Evolutionary conservation across 2,329 filamentous ascomycete genomes (phyloP).

Genomic region (Exophiala sp.): DNA sequence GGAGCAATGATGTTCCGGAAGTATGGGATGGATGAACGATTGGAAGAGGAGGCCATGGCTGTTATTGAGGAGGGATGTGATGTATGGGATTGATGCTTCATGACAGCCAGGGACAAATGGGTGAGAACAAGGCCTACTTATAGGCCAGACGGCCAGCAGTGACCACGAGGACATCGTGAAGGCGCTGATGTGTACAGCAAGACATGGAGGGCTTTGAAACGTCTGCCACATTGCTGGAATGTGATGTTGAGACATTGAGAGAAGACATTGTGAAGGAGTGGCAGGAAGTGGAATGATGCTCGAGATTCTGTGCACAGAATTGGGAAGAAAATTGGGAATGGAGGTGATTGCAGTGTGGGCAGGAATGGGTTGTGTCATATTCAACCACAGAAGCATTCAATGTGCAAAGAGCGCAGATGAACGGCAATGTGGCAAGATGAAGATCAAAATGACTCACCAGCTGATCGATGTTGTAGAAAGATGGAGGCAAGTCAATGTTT

Average conservation of each 20-base stretch:
- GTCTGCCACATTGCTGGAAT: neutral
- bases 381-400: slow-evolving; percentile 1
- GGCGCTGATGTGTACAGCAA: neutral
- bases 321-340: neutral
- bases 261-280: neutral
- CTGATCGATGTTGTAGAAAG: slow-evolving; percentile 28
- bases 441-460: slow-evolving; percentile 22
- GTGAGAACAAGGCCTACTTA: neutral
- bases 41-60: neutral
- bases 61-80: neutral
- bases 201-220: neutral
- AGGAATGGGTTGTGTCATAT: neutral
- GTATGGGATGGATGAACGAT: slow-evolving; percentile 6
- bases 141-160: neutral
- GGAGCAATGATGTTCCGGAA: slow-evolving; percentile 30
- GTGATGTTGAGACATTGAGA: neutral
- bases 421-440: neutral
- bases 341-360: neutral
- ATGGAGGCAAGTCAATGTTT: slow-evolving; percentile 28
- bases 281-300: neutral
- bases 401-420: neutral
- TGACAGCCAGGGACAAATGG: neutral
- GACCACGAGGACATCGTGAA: neutral
- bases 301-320: neutral
- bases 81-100: neutral